These are phyloP conservation scores for Pezicula radicicola DNA, from an alignment of 2,329 filamentous ascomycete genomes.

Conservation along the genomic window DNA sequence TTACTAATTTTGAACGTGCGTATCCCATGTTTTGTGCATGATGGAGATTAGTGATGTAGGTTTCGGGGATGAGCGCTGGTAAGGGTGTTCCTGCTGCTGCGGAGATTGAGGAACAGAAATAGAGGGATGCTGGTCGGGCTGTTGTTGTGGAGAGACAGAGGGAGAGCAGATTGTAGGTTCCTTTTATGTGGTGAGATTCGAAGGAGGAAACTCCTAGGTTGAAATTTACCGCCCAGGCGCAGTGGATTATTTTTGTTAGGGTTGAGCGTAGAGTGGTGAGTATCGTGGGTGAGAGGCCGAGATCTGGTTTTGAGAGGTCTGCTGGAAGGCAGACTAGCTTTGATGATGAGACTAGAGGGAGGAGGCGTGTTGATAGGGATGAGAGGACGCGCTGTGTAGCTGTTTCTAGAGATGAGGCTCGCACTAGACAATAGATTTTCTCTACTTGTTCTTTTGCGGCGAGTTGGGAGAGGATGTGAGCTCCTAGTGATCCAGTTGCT, in stretches of 20 bases:
- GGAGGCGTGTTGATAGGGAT: conserved; percentile 34
- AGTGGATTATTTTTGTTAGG: conserved; percentile 45
- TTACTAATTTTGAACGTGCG: conserved; percentile 45
- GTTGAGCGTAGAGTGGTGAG: conserved; percentile 26
- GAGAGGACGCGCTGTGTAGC: conserved; percentile 31
- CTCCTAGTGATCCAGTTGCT: conserved; percentile 62
- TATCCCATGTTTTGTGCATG: conserved; percentile 48
- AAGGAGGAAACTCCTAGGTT: conserved; percentile 49
- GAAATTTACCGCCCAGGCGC: conserved; percentile 56
- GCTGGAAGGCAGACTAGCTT: conserved; percentile 36
- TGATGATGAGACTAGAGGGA: conserved; percentile 20
- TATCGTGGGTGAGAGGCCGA: conserved; percentile 33
- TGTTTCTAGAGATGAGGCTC: conserved; percentile 32
- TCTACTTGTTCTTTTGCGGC: conserved; percentile 52
- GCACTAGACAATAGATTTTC: conserved; percentile 49
- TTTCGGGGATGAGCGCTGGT: conserved; percentile 32
- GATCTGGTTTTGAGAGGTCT: conserved; percentile 35
- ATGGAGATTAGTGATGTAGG: conserved; percentile 15
- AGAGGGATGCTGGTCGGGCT: conserved; percentile 28
- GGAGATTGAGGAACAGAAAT: conserved; percentile 36
- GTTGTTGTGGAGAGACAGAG: conserved; percentile 27
- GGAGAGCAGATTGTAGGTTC: conserved; percentile 39
- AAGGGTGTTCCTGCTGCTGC: conserved; percentile 28
- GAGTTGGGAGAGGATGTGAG: conserved; percentile 58
- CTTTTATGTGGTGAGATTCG: conserved; percentile 40